A percentile compares a stretch with the other conserved stretches of the same genome.
phyloP scores from a whole-genome alignment of 495 filamentous ascomycete genomes.

The Podospora conica region DNA sequence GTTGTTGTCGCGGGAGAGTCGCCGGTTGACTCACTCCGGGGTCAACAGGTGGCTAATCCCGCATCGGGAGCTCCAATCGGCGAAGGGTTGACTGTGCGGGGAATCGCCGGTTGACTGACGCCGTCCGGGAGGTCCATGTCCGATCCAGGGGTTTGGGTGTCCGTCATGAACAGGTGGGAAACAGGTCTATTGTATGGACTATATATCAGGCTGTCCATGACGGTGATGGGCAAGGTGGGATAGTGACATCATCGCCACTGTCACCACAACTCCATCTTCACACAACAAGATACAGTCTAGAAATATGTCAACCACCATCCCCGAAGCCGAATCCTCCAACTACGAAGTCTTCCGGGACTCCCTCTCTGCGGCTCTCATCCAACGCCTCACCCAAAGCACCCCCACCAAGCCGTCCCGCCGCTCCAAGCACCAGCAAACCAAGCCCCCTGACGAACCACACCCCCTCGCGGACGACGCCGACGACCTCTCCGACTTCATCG shows the following conservation, averaged over 20 bases:
- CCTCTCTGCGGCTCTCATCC: conserved; percentile 40
- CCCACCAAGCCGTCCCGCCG: conserved; percentile 20
- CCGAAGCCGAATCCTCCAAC: conserved; percentile 40
- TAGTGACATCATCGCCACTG: neutral
- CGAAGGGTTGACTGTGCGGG: neutral
- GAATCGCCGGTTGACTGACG: neutral
- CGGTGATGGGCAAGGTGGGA: neutral
- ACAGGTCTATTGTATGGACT: neutral
- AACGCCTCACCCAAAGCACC: conserved; percentile 44
- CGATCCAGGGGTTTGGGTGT: neutral
- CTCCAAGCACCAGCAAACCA: conserved; percentile 9
- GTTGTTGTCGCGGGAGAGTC: neutral
- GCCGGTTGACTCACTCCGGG: conserved; percentile 11
- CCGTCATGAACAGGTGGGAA: neutral
- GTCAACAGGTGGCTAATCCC: neutral
- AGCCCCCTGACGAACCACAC: conserved; percentile 17
- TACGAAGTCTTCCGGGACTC: conserved; percentile 68
- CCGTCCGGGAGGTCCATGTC: neutral
- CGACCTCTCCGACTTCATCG: conserved; percentile 66
- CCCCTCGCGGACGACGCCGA: conserved; percentile 40
- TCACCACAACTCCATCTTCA: neutral
- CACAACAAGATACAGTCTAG: conserved; percentile 1
- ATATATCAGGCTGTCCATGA: neutral
- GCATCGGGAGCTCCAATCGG: conserved; percentile 1
- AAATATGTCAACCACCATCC: conserved; percentile 20